phyloP scores from a whole-genome alignment of 2,329 filamentous ascomycete species.

The Rutstroemia sp. region DNA sequence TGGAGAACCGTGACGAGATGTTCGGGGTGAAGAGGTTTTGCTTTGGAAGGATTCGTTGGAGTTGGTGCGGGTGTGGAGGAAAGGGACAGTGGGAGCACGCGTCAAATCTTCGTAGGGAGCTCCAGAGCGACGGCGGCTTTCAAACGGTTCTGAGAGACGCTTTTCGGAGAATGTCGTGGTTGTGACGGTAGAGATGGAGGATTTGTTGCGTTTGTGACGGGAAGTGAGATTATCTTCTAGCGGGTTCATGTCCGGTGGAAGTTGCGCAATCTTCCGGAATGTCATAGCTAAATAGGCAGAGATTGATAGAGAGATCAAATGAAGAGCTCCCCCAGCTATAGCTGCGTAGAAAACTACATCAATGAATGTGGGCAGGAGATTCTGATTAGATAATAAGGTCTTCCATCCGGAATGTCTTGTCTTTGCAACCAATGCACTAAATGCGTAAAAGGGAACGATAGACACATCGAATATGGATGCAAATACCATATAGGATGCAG shows the following conservation, averaged over 20 bases:
- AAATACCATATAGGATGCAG: conserved; percentile 85
- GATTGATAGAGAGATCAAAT: conserved; percentile 61
- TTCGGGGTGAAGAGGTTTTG: conserved; percentile 43
- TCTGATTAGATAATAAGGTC: conserved; percentile 54
- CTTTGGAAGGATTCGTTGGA: conserved; percentile 51
- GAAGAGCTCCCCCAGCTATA: conserved; percentile 56
- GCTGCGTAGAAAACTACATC: conserved; percentile 62
- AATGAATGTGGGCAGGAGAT: conserved; percentile 51
- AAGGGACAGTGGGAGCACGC: conserved; percentile 57
- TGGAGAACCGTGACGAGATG: conserved; percentile 48
- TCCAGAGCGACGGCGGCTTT: conserved; percentile 37
- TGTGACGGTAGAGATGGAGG: conserved; percentile 29
- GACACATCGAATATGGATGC: conserved; percentile 62
- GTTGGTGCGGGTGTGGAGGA: conserved; percentile 66
- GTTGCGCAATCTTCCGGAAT: conserved; percentile 72
- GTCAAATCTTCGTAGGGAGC: conserved; percentile 38
- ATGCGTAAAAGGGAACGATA: conserved; percentile 48
- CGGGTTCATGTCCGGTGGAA: conserved; percentile 94
- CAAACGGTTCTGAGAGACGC: conserved; percentile 44
- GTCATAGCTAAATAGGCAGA: conserved; percentile 69
- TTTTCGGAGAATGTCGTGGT: conserved; percentile 43
- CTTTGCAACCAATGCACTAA: conserved; percentile 41
- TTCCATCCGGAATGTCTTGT: conserved; percentile 46
- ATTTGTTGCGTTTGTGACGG: conserved; percentile 71
- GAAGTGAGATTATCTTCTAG: conserved; percentile 80